phyloP scores from a whole-genome alignment of 2,329 filamentous ascomycete genomes.

The Ophiostoma sp. region DNA sequence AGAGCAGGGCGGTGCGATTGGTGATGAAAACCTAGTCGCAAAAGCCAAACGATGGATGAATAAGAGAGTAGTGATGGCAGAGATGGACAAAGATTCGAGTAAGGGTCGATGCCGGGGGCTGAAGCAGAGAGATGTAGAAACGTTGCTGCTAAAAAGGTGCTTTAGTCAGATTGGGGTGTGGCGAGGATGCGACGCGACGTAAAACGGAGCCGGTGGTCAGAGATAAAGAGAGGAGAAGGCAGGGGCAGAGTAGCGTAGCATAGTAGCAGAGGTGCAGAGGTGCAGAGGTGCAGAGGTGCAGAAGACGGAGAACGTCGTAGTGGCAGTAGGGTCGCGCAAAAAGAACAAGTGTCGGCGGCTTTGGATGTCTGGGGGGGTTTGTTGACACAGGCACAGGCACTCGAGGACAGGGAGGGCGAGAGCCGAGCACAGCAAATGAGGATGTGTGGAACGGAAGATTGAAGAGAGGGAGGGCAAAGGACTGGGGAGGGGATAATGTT shows the following conservation, averaged over 20 bases:
- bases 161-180: slow-evolving; percentile 2
- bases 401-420: slow-evolving; percentile 16
- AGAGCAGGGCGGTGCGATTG: slow-evolving; percentile 12
- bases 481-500: neutral
- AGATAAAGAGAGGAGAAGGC: slow-evolving; percentile 2
- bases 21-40: slow-evolving; percentile 3
- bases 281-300: neutral
- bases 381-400: neutral
- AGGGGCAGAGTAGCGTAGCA: neutral
- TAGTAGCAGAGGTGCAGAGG: neutral
- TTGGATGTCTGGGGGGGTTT: neutral
- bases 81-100: neutral
- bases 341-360: neutral
- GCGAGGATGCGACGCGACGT: slow-evolving; percentile 20
- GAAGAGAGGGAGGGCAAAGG: slow-evolving; percentile 8
- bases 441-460: slow-evolving; percentile 12
- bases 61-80: neutral
- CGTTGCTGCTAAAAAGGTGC: slow-evolving; percentile 2
- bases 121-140: slow-evolving; percentile 6
- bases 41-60: neutral
- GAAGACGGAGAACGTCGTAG: slow-evolving; percentile 5
- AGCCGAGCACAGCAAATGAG: slow-evolving; percentile 7
- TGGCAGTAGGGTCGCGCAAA: neutral
- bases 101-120: slow-evolving; percentile 1
- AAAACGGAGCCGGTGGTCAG: slow-evolving; percentile 14